Conservation (phyloP, 2,329 filamentous ascomycete species). For the Fusarium sp. region DNA sequence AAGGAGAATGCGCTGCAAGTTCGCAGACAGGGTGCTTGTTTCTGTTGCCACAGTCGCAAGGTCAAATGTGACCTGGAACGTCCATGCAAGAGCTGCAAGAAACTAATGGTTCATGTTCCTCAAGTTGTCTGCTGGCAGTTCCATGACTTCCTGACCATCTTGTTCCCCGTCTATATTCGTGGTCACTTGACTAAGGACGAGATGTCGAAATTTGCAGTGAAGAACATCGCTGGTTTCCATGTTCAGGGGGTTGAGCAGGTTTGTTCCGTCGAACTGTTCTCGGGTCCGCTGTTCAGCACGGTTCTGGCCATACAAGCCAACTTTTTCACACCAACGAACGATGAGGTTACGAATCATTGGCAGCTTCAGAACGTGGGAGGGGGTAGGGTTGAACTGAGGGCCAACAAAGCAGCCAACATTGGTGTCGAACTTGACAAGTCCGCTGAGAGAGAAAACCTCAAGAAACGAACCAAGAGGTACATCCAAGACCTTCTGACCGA, state of each 20-base stretch:
- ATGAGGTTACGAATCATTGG: conserved; percentile 63
- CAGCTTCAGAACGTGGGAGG: conserved; percentile 54
- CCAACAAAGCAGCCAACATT: conserved; percentile 60
- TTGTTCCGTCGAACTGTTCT: conserved; percentile 61
- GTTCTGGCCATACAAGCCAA: conserved; percentile 61
- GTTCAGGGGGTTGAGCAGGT: conserved; percentile 54
- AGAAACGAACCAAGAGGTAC: conserved; percentile 60
- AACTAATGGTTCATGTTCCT: conserved; percentile 61
- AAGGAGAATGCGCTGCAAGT: conserved; percentile 67
- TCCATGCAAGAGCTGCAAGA: conserved; percentile 67
- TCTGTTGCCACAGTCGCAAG: conserved; percentile 69
- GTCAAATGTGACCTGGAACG: conserved; percentile 67
- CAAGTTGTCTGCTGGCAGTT: conserved; percentile 71
- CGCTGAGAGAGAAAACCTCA: conserved; percentile 58
- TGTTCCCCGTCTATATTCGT: conserved; percentile 65
- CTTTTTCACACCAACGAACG: conserved; percentile 62
- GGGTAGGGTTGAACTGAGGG: conserved; percentile 54
- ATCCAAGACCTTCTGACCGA: conserved; percentile 61
- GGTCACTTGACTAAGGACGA: conserved; percentile 62
- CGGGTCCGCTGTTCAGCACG: conserved; percentile 57
- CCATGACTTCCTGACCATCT: conserved; percentile 61
- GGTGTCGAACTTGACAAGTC: conserved; percentile 59
- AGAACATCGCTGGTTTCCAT: conserved; percentile 61
- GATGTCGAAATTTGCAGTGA: conserved; percentile 59
- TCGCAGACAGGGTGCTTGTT: conserved; percentile 65